These are phyloP conservation scores for Tanacetum coccineum DNA, from an alignment of 129 eudicot species.

Conservation along the genomic window DNA sequence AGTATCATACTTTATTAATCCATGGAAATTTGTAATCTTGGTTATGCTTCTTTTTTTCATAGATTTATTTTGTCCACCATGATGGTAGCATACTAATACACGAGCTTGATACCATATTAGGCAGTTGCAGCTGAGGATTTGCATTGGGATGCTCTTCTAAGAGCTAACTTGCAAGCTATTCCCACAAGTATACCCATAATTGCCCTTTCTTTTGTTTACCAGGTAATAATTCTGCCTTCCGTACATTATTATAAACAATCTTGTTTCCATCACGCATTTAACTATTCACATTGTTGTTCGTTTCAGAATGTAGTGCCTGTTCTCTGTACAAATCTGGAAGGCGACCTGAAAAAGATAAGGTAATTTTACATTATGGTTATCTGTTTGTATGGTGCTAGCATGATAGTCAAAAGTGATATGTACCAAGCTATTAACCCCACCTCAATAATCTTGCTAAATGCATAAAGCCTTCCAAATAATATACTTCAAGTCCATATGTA, in stretches of 20 bases:
- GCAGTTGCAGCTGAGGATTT: constrained; percentile 86
- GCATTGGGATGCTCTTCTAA: constrained; percentile 91
- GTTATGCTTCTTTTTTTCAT: not conserved
- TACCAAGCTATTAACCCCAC: no score
- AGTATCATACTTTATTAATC: no score
- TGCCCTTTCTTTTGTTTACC: constrained; percentile 95
- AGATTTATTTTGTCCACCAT: not conserved
- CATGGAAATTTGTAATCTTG: no score
- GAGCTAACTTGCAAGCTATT: constrained; percentile 75
- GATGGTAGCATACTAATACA: not conserved
- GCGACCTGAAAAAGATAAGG: constrained; percentile 82
- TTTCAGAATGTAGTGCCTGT: constrained; percentile 95
- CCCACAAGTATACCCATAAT: constrained; percentile 86
- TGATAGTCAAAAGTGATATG: no score
- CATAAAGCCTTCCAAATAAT: no score
- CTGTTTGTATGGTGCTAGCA: not conserved
- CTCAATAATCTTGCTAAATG: no score
- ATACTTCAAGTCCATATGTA: no score
- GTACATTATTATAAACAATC: not conserved
- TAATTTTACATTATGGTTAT: constrained; percentile 27
- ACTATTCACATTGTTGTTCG: constrained; percentile 5
- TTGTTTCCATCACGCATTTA: constrained; percentile 20
- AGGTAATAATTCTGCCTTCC: constrained; percentile 39
- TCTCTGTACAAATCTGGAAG: constrained; percentile 91
- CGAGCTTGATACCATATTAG: constrained; percentile 32